Conservation (phyloP, 2,329 filamentous ascomycete genomes). For the Colletotrichum brevisporum region DNA sequence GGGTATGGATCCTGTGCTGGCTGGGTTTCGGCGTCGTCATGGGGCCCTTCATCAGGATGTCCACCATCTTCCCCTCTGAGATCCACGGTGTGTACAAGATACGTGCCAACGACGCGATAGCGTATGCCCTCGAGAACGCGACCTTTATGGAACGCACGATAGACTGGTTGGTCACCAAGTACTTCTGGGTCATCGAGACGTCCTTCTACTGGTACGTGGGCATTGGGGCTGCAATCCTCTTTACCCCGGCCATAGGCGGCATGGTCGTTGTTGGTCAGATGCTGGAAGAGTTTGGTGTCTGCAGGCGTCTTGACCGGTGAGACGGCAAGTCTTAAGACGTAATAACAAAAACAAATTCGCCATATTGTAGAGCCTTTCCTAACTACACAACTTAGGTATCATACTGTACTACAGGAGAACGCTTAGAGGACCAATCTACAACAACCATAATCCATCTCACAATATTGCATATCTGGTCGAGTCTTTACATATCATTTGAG, state of each 20-base stretch:
- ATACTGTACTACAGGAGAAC: no score
- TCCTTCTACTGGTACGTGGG: conserved; percentile 27
- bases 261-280: conserved; percentile 34
- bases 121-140: conserved; percentile 32
- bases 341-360: no score
- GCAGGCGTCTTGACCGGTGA: conserved; percentile 30
- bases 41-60: conserved; percentile 27
- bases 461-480: no score
- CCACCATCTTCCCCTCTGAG: conserved; percentile 26
- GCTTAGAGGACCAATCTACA: no score
- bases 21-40: conserved; percentile 28
- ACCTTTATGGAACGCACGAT: conserved; percentile 31
- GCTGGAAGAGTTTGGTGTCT: conserved; percentile 29
- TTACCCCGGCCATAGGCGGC: conserved; percentile 32
- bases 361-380: no score
- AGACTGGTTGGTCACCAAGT: conserved; percentile 38
- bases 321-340: background rate
- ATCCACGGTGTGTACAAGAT: conserved; percentile 34
- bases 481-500: no score
- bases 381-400: no score
- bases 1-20: conserved; percentile 27
- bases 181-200: conserved; percentile 30
- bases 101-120: conserved; percentile 32
- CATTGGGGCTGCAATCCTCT: conserved; percentile 21
- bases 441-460: no score